phyloP scores from a whole-genome alignment of 1,284 basidiomycete species.

The Macrocystidia cucumis region DNA sequence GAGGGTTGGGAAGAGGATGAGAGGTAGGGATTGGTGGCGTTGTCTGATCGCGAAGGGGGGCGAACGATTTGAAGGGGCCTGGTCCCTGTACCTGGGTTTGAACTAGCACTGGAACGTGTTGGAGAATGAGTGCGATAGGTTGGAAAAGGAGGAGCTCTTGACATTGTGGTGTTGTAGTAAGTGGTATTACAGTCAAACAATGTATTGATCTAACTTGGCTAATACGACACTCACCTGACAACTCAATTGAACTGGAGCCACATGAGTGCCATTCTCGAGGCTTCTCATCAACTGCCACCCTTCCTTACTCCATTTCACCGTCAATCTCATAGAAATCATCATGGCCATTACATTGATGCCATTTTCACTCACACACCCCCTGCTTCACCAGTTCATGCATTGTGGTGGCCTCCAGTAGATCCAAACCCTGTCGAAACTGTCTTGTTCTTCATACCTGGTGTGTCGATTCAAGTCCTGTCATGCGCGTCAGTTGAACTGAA shows the following conservation, averaged over 20 bases:
- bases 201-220: constrained; percentile 7
- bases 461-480: not conserved
- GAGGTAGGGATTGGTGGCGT: constrained; percentile 22
- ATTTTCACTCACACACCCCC: constrained; percentile 28
- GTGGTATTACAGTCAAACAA: too few species aligned
- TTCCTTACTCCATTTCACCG: constrained; percentile 21
- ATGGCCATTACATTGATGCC: constrained; percentile 19
- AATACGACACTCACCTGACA: constrained; percentile 1
- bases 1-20: not conserved
- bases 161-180: too few species aligned
- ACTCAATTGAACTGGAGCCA: not conserved
- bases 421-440: constrained; percentile 18
- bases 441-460: constrained; percentile 53
- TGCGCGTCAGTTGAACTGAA: constrained; percentile 1
- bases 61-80: constrained; percentile 50
- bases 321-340: not conserved
- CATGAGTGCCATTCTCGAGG: not conserved
- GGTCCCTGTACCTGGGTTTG: too few species aligned
- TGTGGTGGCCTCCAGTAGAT: constrained; percentile 44
- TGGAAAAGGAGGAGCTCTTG: constrained; percentile 45
- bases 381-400: constrained; percentile 33
- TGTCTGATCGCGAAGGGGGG: constrained; percentile 32
- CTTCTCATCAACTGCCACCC: constrained; percentile 20
- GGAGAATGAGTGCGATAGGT: constrained; percentile 32
- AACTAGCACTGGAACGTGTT: constrained; percentile 20